phyloP scores from a whole-genome alignment of 2,329 filamentous ascomycete genomes.

The Pezicula carpinea region DNA sequence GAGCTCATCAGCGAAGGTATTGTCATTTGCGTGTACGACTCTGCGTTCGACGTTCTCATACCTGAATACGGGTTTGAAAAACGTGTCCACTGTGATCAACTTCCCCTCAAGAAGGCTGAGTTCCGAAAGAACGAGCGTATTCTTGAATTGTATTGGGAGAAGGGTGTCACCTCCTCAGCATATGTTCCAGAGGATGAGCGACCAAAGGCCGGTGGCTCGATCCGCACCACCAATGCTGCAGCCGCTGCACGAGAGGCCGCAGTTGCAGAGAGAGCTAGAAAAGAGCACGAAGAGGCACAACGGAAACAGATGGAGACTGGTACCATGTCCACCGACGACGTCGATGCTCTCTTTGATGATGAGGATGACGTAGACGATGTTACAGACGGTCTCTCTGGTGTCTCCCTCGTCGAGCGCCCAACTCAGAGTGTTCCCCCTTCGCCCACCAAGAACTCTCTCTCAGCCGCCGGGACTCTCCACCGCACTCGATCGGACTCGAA shows the following conservation, averaged over 20 bases:
- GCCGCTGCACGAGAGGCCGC: conserved; percentile 77
- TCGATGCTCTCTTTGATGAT: conserved; percentile 93
- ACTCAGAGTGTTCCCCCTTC: conserved; percentile 95
- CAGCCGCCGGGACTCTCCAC: conserved; percentile 64
- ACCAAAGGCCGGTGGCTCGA: conserved; percentile 73
- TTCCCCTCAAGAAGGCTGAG: conserved; percentile 98
- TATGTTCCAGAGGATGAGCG: conserved; percentile 97
- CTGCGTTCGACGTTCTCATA: conserved; percentile 95
- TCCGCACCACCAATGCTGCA: conserved; percentile 69
- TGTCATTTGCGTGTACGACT: conserved; percentile 96
- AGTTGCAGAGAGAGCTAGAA: conserved; percentile 72
- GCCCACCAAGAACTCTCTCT: conserved; percentile 70
- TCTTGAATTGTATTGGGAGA: conserved; percentile 98
- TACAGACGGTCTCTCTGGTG: conserved; percentile 87
- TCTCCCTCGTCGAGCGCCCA: conserved; percentile 81
- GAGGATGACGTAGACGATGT: conserved; percentile 78
- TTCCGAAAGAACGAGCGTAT: conserved; percentile 95
- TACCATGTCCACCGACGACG: conserved; percentile 88
- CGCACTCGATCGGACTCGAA: conserved; percentile 94
- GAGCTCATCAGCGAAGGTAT: conserved; percentile 95
- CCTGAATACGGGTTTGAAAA: conserved; percentile 99
- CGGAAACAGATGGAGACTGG: conserved; percentile 93
- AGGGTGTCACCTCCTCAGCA: conserved; percentile 92
- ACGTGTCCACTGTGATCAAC: conserved; percentile 96
- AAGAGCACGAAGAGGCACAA: conserved; percentile 85